Conservation (phyloP, 2,329 filamentous ascomycete species). For the Meredithiella fracta region DNA sequence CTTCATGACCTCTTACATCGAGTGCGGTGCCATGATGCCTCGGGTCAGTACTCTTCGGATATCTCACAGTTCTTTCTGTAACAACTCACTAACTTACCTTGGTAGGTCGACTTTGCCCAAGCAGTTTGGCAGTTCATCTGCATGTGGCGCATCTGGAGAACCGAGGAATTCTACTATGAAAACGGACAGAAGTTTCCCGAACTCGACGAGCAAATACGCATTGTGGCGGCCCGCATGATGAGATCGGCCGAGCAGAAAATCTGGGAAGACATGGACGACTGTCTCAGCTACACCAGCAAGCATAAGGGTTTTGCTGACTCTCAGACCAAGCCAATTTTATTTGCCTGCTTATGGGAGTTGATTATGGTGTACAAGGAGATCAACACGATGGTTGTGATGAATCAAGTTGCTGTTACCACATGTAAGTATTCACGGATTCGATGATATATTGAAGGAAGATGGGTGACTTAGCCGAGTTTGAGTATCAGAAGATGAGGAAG, state of each 20-base stretch:
- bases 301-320: slow-evolving; percentile 20
- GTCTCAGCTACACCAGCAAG: slow-evolving; percentile 22
- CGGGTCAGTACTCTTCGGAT: slow-evolving; percentile 23
- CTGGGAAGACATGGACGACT: slow-evolving; percentile 25
- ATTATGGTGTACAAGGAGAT: slow-evolving; percentile 33
- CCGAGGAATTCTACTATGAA: slow-evolving; percentile 26
- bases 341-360: slow-evolving; percentile 33
- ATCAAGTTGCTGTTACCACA: background rate
- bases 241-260: slow-evolving; percentile 25
- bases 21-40: slow-evolving; percentile 21
- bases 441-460: too few species aligned
- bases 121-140: slow-evolving; percentile 32
- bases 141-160: slow-evolving; percentile 34
- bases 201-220: slow-evolving; percentile 25
- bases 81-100: background rate
- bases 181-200: slow-evolving; percentile 16
- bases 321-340: slow-evolving; percentile 28
- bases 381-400: slow-evolving; percentile 14
- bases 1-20: slow-evolving; percentile 24
- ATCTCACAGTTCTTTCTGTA: background rate
- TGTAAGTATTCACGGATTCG: background rate
- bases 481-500: too few species aligned
- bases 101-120: background rate
- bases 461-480: too few species aligned
- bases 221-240: slow-evolving; percentile 25